Conservation (phyloP, 192 early-diverging fungal genomes). For the Umbelopsis sp. region DNA sequence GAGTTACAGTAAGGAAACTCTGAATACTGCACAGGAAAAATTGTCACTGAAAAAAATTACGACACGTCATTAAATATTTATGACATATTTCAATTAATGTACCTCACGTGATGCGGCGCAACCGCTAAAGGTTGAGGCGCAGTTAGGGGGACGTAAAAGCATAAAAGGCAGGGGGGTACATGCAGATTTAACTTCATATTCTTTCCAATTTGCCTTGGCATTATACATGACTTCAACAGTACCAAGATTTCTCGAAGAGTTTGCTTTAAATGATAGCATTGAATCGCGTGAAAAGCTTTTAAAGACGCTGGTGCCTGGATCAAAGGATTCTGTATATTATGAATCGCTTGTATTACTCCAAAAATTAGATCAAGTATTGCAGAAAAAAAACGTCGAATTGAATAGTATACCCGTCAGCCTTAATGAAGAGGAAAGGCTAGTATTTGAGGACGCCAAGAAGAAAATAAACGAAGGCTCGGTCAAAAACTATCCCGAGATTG, state of each 20-base stretch:
- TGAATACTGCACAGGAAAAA: not conserved
- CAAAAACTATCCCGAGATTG: not conserved
- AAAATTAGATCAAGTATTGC: conserved; percentile 4
- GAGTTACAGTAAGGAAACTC: not conserved
- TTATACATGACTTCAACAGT: not conserved
- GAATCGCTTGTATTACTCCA: conserved; percentile 31
- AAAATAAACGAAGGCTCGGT: not conserved
- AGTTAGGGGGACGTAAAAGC: too few relatives aligned
- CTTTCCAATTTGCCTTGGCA: not conserved
- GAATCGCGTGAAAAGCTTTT: conserved; percentile 11
- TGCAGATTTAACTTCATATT: too few relatives aligned
- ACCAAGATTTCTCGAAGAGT: conserved; percentile 25
- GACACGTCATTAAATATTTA: not conserved
- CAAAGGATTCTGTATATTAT: conserved; percentile 32
- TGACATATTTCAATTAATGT: too few relatives aligned
- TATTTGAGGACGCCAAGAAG: conserved; percentile 7
- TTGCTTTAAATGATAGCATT: conserved; percentile 24
- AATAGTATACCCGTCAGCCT: not conserved
- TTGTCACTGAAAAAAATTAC: conserved; percentile 13
- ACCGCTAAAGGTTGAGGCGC: too few relatives aligned
- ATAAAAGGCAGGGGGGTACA: not conserved
- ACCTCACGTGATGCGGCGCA: too few relatives aligned
- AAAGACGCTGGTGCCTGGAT: conserved; percentile 6
- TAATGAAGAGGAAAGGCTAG: not conserved
- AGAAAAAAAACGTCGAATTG: conserved; percentile 13